These are phyloP conservation scores for Pisolithus tinctorius DNA, from an alignment of 768 basidiomycete genomes.

Conservation along the genomic window DNA sequence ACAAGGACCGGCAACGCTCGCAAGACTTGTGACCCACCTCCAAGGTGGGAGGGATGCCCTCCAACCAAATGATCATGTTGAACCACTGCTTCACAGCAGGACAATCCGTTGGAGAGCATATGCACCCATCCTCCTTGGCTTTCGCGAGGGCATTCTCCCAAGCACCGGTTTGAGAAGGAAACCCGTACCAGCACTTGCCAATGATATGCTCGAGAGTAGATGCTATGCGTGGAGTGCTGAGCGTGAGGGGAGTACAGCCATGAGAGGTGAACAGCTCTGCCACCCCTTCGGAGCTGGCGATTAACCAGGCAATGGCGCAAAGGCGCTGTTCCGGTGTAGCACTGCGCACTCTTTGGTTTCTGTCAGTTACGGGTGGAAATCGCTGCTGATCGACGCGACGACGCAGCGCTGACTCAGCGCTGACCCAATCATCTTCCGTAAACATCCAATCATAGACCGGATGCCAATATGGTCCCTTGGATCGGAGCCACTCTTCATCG, in stretches of 20 bases:
- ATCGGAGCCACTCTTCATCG: too few species aligned
- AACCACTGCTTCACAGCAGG: not conserved
- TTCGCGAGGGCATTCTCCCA: not conserved
- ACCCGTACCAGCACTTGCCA: not conserved
- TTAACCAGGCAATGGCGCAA: not conserved
- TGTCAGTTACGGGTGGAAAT: not conserved
- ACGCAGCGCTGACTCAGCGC: too few species aligned
- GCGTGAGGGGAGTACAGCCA: not conserved
- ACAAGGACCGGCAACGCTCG: not conserved
- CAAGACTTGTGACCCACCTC: not conserved
- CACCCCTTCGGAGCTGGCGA: not conserved
- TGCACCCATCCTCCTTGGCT: not conserved
- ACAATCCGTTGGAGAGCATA: not conserved
- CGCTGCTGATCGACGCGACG: not conserved
- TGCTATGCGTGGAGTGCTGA: not conserved
- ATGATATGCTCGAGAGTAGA: not conserved
- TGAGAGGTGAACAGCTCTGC: not conserved
- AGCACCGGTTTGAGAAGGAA: not conserved
- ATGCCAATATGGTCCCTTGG: too few species aligned
- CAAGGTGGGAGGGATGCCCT: not conserved
- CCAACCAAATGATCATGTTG: not conserved
- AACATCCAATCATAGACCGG: too few species aligned
- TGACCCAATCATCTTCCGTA: too few species aligned
- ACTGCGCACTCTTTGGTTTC: not conserved
- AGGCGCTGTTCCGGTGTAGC: not conserved